Evolutionary conservation across 192 early-diverging fungal species (phyloP), one percentile per base, ranked within the genome.

Genomic region (Coemansia sp.): DNA sequence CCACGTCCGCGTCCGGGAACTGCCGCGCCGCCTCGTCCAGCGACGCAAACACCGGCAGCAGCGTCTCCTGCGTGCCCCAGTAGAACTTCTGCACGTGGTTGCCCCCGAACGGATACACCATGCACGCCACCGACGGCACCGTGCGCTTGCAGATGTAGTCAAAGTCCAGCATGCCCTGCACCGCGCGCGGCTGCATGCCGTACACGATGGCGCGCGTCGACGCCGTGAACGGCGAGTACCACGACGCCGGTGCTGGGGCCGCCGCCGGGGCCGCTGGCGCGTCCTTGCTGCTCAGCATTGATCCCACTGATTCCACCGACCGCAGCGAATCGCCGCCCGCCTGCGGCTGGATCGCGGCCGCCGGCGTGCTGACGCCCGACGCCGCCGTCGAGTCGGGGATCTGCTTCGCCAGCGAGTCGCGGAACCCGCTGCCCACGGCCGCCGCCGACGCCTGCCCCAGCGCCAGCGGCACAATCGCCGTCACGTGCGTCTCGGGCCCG

Each of bases 51-150:
- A 98, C 95, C 17, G 91, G 89, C 42, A 98, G 67, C 38, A 98
- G 81, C 29, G 93, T 95, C 78, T 98, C 95, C 81, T 93, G 89
- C 35, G 94, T 96, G 37, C 95, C 95, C 95, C 95, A 98, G 85
- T 98, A 98, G 83, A 98, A 98, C 77, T 96, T 98, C 69, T 98
- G 95, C 50, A 98, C 90, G 66, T 98, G 94, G 78, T 92, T 90
- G 37, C 95, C 95, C 54, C 95, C 93, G 75, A 98, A 98, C 53
- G 95, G 94, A 68, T 98, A 98, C 60, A 98, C 88, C 95, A 98
- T 98, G 65, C 92, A 93, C 11, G 93, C 92, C 41, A 98, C 95
- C 22, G 93, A 95, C 14, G 95, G 95, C 46, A 84, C 68, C 17
- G 69, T 51, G 59, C 95, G 88, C 80, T 92, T 89, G 86, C 95